Percentiles rank a stretch among this genome's conserved stretches.
Conservation (phyloP, 2,329 filamentous ascomycete species). For the Claviceps quebecensis region DNA sequence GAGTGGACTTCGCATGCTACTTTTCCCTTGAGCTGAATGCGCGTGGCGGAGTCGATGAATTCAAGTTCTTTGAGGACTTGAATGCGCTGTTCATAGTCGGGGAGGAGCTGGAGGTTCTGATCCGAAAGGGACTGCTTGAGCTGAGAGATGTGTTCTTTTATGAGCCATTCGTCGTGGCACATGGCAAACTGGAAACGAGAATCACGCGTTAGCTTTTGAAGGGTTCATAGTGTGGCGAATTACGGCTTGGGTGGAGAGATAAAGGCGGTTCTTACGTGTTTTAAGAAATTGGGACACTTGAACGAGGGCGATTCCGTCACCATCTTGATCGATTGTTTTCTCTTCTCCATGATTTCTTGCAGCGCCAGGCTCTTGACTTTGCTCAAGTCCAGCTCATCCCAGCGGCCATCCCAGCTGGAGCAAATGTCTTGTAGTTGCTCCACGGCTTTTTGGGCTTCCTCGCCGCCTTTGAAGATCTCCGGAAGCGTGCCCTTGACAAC, state of each 20-base stretch:
- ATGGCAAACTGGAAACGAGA: constrained; percentile 54
- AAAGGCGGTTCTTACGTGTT: constrained; percentile 51
- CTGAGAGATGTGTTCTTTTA: constrained; percentile 83
- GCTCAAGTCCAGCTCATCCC: constrained; percentile 73
- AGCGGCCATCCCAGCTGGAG: constrained; percentile 60
- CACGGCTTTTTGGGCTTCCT: constrained; percentile 40
- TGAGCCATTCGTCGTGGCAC: constrained; percentile 92
- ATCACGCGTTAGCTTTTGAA: background rate
- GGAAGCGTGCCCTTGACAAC: constrained; percentile 44
- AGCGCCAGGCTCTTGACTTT: constrained; percentile 72
- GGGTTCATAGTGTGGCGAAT: background rate
- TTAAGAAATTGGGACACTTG: constrained; percentile 64
- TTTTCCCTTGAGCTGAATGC: constrained; percentile 93
- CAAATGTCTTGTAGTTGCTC: constrained; percentile 56
- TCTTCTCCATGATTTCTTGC: constrained; percentile 63
- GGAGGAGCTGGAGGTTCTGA: constrained; percentile 87
- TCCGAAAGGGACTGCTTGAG: constrained; percentile 84
- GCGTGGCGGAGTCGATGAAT: constrained; percentile 76
- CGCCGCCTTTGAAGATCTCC: constrained; percentile 41
- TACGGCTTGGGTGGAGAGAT: background rate
- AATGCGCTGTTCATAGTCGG: constrained; percentile 92
- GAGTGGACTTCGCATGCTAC: constrained; percentile 98
- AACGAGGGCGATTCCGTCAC: constrained; percentile 53
- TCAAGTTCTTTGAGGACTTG: constrained; percentile 80
- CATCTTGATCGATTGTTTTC: constrained; percentile 46